Evolutionary conservation across 306 rosid species (phyloP), one percentile per base, ranked within the genome.

Genomic region (Clitoria ternatea): DNA sequence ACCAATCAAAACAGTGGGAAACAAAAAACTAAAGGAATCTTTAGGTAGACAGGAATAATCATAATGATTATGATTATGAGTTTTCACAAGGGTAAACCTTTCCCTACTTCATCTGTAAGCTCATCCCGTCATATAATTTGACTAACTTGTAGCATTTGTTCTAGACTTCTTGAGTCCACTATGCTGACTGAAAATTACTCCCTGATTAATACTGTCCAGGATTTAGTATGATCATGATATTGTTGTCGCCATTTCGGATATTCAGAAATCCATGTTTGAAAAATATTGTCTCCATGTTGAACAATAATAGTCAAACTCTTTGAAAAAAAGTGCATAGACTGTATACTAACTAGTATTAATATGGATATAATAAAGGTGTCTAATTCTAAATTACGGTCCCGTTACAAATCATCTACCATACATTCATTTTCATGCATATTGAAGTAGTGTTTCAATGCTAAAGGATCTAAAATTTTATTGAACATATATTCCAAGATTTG

Each of bases 231-330:
- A 68, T 36, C n/a, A 76, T 52, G n/a, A n/a, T 17, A 66, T 23
- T 61, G 40, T 13, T 50, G 65, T 66, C 32, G 48, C 55, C 73
- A 32, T 33, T 70, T 52, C 19, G 55, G 76, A 60, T n/a, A n/a
- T 66, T 71, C 66, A 65, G 54, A 76, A 75, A 52, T 11, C 33
- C 66, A 52, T 27, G 73, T 75, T 81, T 72, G 79, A 81, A 76
- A 32, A 57, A 42, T 45, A 33, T 6, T 61, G 56, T 42, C 69
- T n/a, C 32, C 6, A 48, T 5, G 43, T 47, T 81, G 68, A 73
- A 64, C 54, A 63, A 54, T 32, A 66, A 48, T 50, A 53, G 74
- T 37, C 52, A 53, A 36, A 12, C 39, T 22, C 50, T 49, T 61
- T 74, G 63, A 67, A 70, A 75, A 48, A 36, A 32, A 36, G 43